These are phyloP conservation scores for Penicillium sp. DNA, from an alignment of 2,329 filamentous ascomycete species.

Conservation along the genomic window DNA sequence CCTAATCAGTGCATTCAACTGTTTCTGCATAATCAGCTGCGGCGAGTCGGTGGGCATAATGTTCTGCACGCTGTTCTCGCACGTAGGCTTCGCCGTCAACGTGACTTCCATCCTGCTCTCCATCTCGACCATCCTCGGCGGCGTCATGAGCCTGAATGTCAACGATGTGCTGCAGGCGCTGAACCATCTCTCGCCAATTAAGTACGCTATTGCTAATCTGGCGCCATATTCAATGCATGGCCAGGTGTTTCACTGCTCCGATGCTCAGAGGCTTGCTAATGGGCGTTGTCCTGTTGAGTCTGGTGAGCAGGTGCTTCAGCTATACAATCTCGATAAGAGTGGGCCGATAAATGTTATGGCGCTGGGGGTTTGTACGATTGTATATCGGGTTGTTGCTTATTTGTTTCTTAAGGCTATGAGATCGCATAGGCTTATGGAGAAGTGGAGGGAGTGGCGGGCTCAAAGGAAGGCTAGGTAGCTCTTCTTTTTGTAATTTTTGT, in stretches of 20 bases:
- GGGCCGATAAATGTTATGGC: conserved; percentile 54
- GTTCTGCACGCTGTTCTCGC: conserved; percentile 67
- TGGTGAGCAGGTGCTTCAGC: conserved; percentile 56
- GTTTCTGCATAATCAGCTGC: conserved; percentile 64
- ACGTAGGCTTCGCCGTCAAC: conserved; percentile 69
- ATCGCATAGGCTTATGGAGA: conserved; percentile 16
- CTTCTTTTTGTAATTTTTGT: neutral
- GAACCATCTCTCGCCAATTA: conserved; percentile 63
- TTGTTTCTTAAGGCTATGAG: conserved; percentile 26
- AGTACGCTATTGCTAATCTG: conserved; percentile 60
- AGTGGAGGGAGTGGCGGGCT: conserved; percentile 20
- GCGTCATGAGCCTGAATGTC: conserved; percentile 62
- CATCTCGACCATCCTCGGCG: conserved; percentile 62
- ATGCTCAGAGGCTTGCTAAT: conserved; percentile 49
- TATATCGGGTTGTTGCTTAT: conserved; percentile 53
- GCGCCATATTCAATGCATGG: conserved; percentile 56
- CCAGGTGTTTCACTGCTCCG: conserved; percentile 56
- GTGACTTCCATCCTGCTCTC: conserved; percentile 61
- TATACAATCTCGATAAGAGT: conserved; percentile 59
- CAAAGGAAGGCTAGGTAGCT: conserved; percentile 3
- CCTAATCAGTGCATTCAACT: conserved; percentile 59
- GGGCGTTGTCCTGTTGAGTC: conserved; percentile 58
- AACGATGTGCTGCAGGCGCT: conserved; percentile 57
- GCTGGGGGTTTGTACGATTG: conserved; percentile 54
- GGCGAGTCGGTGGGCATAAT: conserved; percentile 70